A percentile compares a stretch with the other conserved stretches of the same genome.
phyloP scores from a whole-genome alignment of 371 early-diverging fungal genomes.

The Mucor saturninus region DNA sequence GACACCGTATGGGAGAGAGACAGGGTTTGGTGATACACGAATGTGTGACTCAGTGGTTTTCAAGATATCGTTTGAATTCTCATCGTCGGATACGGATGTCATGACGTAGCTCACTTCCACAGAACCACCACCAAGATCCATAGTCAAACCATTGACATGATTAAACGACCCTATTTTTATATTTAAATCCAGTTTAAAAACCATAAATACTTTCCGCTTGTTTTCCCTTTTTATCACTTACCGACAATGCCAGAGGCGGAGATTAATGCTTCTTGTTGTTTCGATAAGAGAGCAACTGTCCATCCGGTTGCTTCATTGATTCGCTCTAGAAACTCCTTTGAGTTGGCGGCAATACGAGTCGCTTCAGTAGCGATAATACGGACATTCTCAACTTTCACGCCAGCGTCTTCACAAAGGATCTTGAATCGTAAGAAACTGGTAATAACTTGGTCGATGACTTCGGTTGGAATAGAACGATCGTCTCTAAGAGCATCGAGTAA shows the following conservation, averaged over 20 bases:
- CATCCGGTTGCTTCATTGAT: constrained; percentile 60
- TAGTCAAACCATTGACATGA: constrained; percentile 61
- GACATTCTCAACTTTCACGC: constrained; percentile 44
- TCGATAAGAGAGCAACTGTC: constrained; percentile 52
- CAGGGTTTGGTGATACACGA: constrained; percentile 49
- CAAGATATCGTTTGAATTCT: not conserved
- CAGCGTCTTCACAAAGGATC: constrained; percentile 51
- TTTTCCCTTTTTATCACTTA: constrained; percentile 11
- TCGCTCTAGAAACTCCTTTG: constrained; percentile 48
- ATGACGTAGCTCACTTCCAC: constrained; percentile 68
- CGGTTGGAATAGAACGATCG: constrained; percentile 50
- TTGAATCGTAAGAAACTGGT: constrained; percentile 62
- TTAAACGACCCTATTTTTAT: constrained; percentile 53
- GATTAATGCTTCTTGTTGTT: constrained; percentile 63
- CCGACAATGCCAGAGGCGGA: constrained; percentile 69
- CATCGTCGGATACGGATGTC: constrained; percentile 2
- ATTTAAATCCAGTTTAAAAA: no score
- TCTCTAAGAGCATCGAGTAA: constrained; percentile 61
- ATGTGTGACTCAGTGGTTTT: constrained; percentile 22
- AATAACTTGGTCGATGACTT: constrained; percentile 58
- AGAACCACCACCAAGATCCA: constrained; percentile 71
- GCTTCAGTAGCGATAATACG: constrained; percentile 70
- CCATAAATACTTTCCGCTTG: not conserved
- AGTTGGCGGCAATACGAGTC: constrained; percentile 62
- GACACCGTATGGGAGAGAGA: constrained; percentile 68